Percentiles rank a stretch among this genome's conserved stretches.
These are phyloP conservation scores for Microdochium trichocladiopsis DNA, from an alignment of 2,329 filamentous ascomycete species.

Conservation along the genomic window DNA sequence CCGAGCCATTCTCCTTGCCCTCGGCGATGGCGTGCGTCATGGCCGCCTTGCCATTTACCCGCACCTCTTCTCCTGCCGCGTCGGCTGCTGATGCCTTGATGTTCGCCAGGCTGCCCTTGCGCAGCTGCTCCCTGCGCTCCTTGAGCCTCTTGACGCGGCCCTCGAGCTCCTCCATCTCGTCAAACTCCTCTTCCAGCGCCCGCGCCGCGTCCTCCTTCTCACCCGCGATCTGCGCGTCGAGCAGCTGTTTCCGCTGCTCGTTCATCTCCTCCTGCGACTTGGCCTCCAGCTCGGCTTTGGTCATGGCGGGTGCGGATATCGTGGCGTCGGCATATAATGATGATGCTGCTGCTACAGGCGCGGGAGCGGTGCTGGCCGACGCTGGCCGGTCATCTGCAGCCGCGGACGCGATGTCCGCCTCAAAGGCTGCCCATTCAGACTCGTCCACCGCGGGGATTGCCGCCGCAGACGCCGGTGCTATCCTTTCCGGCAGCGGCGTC, in stretches of 20 bases:
- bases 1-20: too few species aligned
- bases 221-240: conserved; percentile 50
- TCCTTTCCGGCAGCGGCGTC: conserved; percentile 2
- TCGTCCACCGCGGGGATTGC: conserved; percentile 47
- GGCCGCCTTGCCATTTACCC: conserved; percentile 11
- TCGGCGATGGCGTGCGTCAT: conserved; percentile 31
- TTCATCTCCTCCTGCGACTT: conserved; percentile 43
- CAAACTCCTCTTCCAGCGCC: conserved; percentile 69
- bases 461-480: conserved; percentile 7
- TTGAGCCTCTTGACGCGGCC: conserved; percentile 61
- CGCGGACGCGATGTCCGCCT: conserved; percentile 64
- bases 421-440: conserved; percentile 80
- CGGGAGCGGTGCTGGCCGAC: too few species aligned
- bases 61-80: conserved; percentile 1
- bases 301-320: conserved; percentile 63
- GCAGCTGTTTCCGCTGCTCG: conserved; percentile 41
- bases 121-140: conserved; percentile 62
- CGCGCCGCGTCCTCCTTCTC: conserved; percentile 71
- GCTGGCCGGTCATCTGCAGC: conserved; percentile 16
- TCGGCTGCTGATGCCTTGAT: conserved; percentile 6
- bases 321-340: conserved; percentile 39
- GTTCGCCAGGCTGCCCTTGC: conserved; percentile 27
- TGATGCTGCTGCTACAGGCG: conserved; percentile 9
- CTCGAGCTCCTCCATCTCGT: conserved; percentile 76
- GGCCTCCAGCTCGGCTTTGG: conserved; percentile 53